phyloP scores from a whole-genome alignment of 2,329 filamentous ascomycete species.

The Colletotrichum cordylinicola region DNA sequence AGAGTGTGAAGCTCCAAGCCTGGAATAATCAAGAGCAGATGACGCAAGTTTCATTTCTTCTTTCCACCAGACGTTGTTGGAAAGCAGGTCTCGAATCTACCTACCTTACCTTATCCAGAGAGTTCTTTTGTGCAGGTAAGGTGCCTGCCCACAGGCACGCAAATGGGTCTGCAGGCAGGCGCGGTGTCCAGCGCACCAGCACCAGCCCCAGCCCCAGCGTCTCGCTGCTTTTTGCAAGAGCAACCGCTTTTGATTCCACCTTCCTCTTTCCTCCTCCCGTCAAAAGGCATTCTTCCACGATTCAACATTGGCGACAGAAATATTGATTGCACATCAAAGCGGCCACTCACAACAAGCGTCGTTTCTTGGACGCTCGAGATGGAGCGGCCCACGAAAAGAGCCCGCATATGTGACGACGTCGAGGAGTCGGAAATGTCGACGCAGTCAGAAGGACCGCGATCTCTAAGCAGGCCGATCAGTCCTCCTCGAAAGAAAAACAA shows the following conservation, averaged over 20 bases:
- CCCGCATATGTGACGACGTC: slow-evolving; percentile 17
- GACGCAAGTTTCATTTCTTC: not conserved
- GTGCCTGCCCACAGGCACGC: not conserved
- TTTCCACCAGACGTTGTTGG: not conserved
- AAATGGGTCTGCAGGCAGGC: not conserved
- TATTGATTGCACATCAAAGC: not conserved
- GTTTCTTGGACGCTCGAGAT: slow-evolving; percentile 24
- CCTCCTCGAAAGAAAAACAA: slow-evolving; percentile 45
- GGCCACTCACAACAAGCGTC: not conserved
- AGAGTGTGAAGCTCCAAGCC: not conserved
- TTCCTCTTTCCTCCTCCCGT: not conserved
- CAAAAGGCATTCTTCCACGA: not conserved
- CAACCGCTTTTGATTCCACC: not conserved
- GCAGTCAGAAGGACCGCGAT: slow-evolving; percentile 21
- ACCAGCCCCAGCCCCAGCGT: not conserved
- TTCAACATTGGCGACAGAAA: not conserved
- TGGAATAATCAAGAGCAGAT: not conserved
- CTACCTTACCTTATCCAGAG: no score
- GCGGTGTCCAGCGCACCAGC: not conserved
- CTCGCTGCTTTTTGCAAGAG: not conserved
- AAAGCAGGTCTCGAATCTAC: not conserved
- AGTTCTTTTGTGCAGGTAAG: not conserved
- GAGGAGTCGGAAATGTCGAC: not conserved
- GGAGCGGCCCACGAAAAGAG: slow-evolving; percentile 37
- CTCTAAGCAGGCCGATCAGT: slow-evolving; percentile 48